These are phyloP conservation scores for Tulasnella sp. DNA, from an alignment of 768 basidiomycete genomes.

Conservation along the genomic window DNA sequence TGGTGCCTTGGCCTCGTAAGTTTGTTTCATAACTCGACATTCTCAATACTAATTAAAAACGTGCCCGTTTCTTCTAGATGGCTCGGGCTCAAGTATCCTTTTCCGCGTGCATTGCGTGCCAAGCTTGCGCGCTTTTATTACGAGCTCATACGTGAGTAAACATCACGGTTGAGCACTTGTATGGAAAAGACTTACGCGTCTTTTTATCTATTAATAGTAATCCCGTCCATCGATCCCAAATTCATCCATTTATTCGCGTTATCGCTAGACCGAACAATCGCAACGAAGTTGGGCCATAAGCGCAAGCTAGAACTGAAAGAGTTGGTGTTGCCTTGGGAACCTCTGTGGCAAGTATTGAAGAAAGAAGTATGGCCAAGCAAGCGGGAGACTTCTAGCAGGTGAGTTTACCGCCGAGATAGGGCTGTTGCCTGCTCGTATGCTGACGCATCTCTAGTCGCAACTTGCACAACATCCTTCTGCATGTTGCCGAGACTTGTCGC, in stretches of 20 bases:
- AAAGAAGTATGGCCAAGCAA: conserved; percentile 69
- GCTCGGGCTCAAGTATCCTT: conserved; percentile 72
- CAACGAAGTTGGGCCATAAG: conserved; percentile 51
- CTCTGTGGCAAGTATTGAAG: conserved; percentile 63
- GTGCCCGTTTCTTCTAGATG: conserved; percentile 39
- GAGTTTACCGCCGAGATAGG: conserved; percentile 26
- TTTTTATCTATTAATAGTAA: conserved; percentile 24
- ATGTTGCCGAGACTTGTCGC: conserved; percentile 60
- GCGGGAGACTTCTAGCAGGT: conserved; percentile 24
- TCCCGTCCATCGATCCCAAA: conserved; percentile 66
- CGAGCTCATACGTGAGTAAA: conserved; percentile 42
- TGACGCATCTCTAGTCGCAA: conserved; percentile 37
- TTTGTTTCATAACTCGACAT: conserved; percentile 1
- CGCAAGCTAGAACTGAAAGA: conserved; percentile 59
- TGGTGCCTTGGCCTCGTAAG: conserved; percentile 65
- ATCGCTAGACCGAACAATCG: conserved; percentile 61
- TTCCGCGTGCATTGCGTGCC: conserved; percentile 55
- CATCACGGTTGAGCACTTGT: background rate
- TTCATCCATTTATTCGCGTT: conserved; percentile 66
- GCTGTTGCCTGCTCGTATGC: conserved; percentile 39
- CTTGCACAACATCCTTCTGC: conserved; percentile 59
- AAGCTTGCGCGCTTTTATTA: conserved; percentile 68
- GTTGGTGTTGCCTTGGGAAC: conserved; percentile 59
- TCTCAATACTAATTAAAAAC: background rate
- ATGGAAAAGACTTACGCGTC: background rate